Percentiles rank a stretch among this genome's conserved stretches.
Evolutionary conservation across 225 moss, liverwort and hornwort species (phyloP).

Genomic region (Physcomitrellopsis africana): DNA sequence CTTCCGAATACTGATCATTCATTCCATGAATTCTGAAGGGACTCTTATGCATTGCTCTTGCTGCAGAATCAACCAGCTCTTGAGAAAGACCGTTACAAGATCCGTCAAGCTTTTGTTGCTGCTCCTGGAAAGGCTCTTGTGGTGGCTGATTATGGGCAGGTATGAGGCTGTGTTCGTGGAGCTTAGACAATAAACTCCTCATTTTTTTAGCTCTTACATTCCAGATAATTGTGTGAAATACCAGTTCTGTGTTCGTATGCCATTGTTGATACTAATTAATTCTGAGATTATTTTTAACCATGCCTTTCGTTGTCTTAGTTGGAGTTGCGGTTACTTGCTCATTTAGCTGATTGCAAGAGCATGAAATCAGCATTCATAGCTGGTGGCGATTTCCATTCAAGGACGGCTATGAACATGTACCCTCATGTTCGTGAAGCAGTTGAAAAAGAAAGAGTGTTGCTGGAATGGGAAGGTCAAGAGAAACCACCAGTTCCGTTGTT

Average conservation of each 20-base stretch:
- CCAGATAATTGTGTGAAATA: background rate
- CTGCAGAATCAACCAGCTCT: constrained; percentile 98
- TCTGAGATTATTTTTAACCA: constrained; percentile 9
- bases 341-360: constrained; percentile 89
- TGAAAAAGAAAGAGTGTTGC: constrained; percentile 78
- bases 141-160: constrained; percentile 99
- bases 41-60: background rate
- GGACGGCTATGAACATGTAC: constrained; percentile 99
- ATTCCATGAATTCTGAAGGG: no score
- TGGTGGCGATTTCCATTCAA: constrained; percentile 96
- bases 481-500: constrained; percentile 88
- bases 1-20: no score
- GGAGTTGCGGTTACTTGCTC: constrained; percentile 95
- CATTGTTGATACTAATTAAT: background rate
- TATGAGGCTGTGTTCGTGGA: constrained; percentile 35
- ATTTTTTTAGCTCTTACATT: background rate
- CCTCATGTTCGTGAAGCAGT: constrained; percentile 89
- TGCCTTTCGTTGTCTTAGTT: constrained; percentile 55
- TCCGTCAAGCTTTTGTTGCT: constrained; percentile 94
- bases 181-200: constrained; percentile 7
- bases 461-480: constrained; percentile 88
- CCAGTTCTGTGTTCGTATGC: constrained; percentile 13
- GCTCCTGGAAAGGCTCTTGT: constrained; percentile 85
- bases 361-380: constrained; percentile 93
- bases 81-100: constrained; percentile 98